Evolutionary conservation across 164 flowering plant genomes (phyloP).

Genomic region (Dillenia turbinata): DNA sequence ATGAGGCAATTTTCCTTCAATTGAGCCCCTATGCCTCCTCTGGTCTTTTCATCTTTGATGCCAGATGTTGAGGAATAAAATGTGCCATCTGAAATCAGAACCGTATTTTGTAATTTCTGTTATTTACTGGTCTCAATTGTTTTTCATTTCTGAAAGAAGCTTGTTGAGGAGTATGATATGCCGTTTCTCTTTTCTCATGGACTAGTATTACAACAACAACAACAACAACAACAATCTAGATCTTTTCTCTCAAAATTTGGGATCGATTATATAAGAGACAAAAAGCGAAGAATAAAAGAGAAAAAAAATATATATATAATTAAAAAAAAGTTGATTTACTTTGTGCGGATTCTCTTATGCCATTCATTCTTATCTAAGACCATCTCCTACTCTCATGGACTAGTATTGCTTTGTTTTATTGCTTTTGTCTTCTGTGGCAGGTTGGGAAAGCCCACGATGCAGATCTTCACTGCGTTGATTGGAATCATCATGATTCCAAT

Average conservation of each 20-base stretch:
- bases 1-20: not conserved
- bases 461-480: conserved; percentile 97
- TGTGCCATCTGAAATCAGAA: not conserved
- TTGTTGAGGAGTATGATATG: too few relatives aligned
- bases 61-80: too few relatives aligned
- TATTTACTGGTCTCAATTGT: not conserved
- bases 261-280: too few relatives aligned
- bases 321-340: too few relatives aligned
- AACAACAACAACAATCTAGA: too few relatives aligned
- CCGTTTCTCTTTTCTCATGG: not conserved
- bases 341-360: too few relatives aligned
- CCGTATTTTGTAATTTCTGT: not conserved
- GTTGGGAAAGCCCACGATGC: conserved; percentile 95
- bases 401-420: not conserved
- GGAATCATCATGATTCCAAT: conserved; percentile 89
- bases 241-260: too few relatives aligned
- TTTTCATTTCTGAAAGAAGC: not conserved
- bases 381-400: not conserved
- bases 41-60: too few relatives aligned
- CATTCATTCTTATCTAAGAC: too few relatives aligned
- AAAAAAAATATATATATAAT: too few relatives aligned
- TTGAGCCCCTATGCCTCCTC: too few relatives aligned
- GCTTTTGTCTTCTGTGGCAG: conserved; percentile 31
- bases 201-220: not conserved
- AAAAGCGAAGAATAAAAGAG: too few relatives aligned